Conservation (phyloP, 768 basidiomycete genomes). For the Cystobasidium onofrii region DNA sequence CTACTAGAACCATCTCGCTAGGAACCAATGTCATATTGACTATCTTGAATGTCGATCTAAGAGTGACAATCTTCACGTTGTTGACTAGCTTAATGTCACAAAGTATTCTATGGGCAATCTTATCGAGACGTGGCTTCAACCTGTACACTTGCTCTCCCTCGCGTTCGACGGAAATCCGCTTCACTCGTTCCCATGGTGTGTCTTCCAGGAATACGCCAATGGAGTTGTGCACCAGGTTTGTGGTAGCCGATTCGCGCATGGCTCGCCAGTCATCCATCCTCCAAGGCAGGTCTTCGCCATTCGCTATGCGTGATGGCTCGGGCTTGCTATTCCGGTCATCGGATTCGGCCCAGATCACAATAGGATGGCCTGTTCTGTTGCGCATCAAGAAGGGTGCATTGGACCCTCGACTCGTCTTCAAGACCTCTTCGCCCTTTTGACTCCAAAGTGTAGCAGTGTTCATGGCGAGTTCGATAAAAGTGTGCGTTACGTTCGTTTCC, state of each 20-base stretch:
- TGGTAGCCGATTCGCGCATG: conserved; percentile 63
- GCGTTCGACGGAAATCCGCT: conserved; percentile 78
- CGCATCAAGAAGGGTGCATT: conserved; percentile 88
- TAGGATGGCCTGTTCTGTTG: conserved; percentile 78
- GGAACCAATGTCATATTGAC: conserved; percentile 87
- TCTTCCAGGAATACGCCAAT: conserved; percentile 76
- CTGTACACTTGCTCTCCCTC: conserved; percentile 86
- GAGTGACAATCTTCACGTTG: conserved; percentile 86
- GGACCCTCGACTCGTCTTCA: conserved; percentile 70
- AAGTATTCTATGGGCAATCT: conserved; percentile 68
- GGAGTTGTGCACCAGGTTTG: conserved; percentile 60
- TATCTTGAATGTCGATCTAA: conserved; percentile 84
- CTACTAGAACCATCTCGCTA: conserved; percentile 79
- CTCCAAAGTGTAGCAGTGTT: conserved; percentile 65
- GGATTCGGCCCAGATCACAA: conserved; percentile 76
- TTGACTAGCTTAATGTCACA: conserved; percentile 83
- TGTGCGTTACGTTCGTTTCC: conserved; percentile 81
- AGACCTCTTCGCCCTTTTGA: conserved; percentile 62
- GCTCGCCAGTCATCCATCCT: conserved; percentile 93
- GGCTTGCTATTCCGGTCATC: conserved; percentile 50
- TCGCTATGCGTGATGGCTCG: conserved; percentile 49
- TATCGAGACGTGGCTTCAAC: conserved; percentile 67
- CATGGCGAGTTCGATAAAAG: conserved; percentile 75
- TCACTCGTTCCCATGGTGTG: conserved; percentile 79
- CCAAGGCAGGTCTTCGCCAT: conserved; percentile 80